Conservation (phyloP, 768 basidiomycete genomes). For the Cystoderma amianthinum region DNA sequence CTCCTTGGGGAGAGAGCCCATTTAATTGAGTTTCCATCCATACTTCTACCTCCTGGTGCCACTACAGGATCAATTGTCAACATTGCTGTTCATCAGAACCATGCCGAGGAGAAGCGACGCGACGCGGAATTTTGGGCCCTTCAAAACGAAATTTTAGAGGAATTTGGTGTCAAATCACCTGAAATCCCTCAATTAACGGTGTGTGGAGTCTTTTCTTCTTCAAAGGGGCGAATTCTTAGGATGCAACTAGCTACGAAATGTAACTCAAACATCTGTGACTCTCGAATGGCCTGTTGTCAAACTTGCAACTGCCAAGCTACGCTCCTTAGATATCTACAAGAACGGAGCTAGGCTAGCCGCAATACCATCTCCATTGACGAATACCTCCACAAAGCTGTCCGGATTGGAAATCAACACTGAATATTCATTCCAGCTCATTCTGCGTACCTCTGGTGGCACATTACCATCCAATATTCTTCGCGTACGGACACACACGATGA, state of each 20-base stretch:
- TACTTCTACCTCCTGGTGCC: slow-evolving; percentile 88
- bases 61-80: slow-evolving; percentile 95
- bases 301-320: slow-evolving; percentile 79
- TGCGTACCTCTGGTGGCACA: slow-evolving; percentile 89
- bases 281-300: slow-evolving; percentile 89
- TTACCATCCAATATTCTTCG: slow-evolving; percentile 80
- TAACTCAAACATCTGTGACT: slow-evolving; percentile 95
- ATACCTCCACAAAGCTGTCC: slow-evolving; percentile 85
- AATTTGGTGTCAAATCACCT: slow-evolving; percentile 66
- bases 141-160: slow-evolving; percentile 72
- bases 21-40: slow-evolving; percentile 95
- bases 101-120: slow-evolving; percentile 74
- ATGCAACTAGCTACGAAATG: slow-evolving; percentile 68
- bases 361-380: slow-evolving; percentile 75
- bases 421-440: slow-evolving; percentile 90
- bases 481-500: slow-evolving; percentile 89
- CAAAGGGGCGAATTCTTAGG: neutral
- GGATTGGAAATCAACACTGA: slow-evolving; percentile 76
- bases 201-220: slow-evolving; percentile 10
- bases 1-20: slow-evolving; percentile 91
- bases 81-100: slow-evolving; percentile 89
- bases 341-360: slow-evolving; percentile 84
- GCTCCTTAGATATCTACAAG: slow-evolving; percentile 89
- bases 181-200: slow-evolving; percentile 71
- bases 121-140: slow-evolving; percentile 80